These are phyloP conservation scores for Talaromyces verruculosus DNA, from an alignment of 2,329 filamentous ascomycete genomes.

Conservation along the genomic window DNA sequence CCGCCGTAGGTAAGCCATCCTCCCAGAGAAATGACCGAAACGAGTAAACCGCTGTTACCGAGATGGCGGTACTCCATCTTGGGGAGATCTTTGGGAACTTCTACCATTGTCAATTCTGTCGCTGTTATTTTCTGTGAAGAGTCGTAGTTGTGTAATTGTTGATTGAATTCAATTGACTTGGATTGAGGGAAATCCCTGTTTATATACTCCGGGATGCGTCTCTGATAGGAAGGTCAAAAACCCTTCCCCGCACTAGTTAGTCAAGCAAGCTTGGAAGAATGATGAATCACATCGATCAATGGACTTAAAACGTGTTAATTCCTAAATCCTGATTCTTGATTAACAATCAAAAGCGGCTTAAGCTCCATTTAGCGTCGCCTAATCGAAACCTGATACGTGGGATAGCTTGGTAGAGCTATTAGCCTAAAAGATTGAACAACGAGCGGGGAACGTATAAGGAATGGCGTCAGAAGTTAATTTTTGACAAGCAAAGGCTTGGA, in stretches of 20 bases:
- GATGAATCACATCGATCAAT: background rate
- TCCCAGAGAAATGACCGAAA: conserved; percentile 69
- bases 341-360: background rate
- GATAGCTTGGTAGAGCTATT: background rate
- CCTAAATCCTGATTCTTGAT: background rate
- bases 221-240: conserved; percentile 2
- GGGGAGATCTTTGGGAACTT: conserved; percentile 27
- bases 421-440: conserved; percentile 3
- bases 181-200: background rate
- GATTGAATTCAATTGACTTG: background rate
- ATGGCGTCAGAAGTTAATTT: conserved; percentile 7
- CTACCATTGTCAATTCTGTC: conserved; percentile 25
- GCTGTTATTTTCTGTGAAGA: background rate
- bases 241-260: background rate
- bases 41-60: conserved; percentile 69
- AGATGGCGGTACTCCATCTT: conserved; percentile 70
- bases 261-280: background rate
- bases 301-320: conserved; percentile 2
- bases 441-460: background rate
- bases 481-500: background rate
- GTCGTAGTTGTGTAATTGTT: background rate
- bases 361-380: background rate
- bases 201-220: background rate
- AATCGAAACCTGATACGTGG: background rate
- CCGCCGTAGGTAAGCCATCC: conserved; percentile 68